Evolutionary conservation across 768 basidiomycete genomes (phyloP).

Genomic region (Trametes coccinea): DNA sequence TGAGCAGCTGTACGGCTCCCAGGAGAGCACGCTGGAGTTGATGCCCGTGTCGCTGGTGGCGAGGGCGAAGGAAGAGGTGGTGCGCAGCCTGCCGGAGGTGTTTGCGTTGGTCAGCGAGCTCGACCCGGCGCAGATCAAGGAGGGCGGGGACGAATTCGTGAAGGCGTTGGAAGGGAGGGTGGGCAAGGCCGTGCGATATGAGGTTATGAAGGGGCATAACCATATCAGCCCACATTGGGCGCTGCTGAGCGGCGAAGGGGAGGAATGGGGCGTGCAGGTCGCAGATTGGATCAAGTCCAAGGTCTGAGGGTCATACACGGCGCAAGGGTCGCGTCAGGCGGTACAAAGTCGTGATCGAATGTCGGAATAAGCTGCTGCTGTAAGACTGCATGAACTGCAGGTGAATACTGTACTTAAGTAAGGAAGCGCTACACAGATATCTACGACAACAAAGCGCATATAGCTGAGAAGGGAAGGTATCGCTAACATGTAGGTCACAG

Average conservation of each 20-base stretch:
- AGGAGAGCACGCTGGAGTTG: conserved; percentile 39
- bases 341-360: background rate
- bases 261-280: conserved; percentile 59
- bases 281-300: conserved; percentile 26
- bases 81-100: conserved; percentile 46
- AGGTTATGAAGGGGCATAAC: conserved; percentile 54
- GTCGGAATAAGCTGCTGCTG: background rate
- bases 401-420: too few relatives aligned
- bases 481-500: too few relatives aligned
- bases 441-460: too few relatives aligned
- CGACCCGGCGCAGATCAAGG: conserved; percentile 50
- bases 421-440: too few relatives aligned
- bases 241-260: conserved; percentile 55
- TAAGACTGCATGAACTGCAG: background rate
- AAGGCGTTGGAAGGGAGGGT: conserved; percentile 40
- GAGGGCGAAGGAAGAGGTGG: conserved; percentile 35
- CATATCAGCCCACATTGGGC: conserved; percentile 58
- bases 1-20: conserved; percentile 41
- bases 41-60: conserved; percentile 45
- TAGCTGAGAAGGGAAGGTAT: too few relatives aligned
- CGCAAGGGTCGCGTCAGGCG: background rate
- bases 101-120: conserved; percentile 51
- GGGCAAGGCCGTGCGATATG: conserved; percentile 34
- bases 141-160: conserved; percentile 40
- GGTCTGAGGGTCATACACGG: background rate